These are phyloP conservation scores for Chiua virens DNA, from an alignment of 768 basidiomycete genomes.

Conservation along the genomic window DNA sequence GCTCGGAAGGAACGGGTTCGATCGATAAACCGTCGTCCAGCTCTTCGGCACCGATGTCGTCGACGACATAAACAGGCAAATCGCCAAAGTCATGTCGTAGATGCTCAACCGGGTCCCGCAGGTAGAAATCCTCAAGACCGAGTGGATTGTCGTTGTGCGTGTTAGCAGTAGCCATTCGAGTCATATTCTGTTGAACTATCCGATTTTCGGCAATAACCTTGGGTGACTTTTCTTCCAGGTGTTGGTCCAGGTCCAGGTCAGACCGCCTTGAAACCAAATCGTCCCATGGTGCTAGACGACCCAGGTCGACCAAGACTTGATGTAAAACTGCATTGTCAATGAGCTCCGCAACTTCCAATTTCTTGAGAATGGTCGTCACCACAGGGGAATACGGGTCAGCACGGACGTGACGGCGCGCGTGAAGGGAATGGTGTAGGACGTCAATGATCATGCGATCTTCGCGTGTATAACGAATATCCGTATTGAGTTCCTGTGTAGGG, in stretches of 20 bases:
- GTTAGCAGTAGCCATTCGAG: conserved; percentile 7
- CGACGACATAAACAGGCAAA: conserved; percentile 82
- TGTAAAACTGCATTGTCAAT: conserved; percentile 34
- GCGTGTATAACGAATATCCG: conserved; percentile 41
- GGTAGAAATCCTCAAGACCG: conserved; percentile 65
- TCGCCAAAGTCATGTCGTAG: conserved; percentile 87
- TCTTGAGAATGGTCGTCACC: conserved; percentile 57
- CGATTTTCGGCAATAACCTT: conserved; percentile 32
- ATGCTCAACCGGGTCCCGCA: conserved; percentile 60
- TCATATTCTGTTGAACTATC: conserved; percentile 19
- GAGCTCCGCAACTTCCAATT: conserved; percentile 41
- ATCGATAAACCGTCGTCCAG: conserved; percentile 93
- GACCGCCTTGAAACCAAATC: conserved; percentile 49
- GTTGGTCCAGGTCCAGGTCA: conserved; percentile 30
- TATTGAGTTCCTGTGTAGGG: conserved; percentile 29
- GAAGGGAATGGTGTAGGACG: conserved; percentile 58
- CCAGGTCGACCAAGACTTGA: conserved; percentile 63
- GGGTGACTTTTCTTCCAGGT: conserved; percentile 29
- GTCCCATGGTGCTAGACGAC: conserved; percentile 81
- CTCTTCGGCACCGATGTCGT: conserved; percentile 76
- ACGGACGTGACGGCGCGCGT: conserved; percentile 49
- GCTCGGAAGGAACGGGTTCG: conserved; percentile 61
- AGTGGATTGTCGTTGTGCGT: conserved; percentile 34
- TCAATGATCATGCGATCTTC: conserved; percentile 58
- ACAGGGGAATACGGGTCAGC: conserved; percentile 59